These are phyloP conservation scores for Calonectria montana DNA, from an alignment of 2,329 filamentous ascomycete species.

Conservation along the genomic window DNA sequence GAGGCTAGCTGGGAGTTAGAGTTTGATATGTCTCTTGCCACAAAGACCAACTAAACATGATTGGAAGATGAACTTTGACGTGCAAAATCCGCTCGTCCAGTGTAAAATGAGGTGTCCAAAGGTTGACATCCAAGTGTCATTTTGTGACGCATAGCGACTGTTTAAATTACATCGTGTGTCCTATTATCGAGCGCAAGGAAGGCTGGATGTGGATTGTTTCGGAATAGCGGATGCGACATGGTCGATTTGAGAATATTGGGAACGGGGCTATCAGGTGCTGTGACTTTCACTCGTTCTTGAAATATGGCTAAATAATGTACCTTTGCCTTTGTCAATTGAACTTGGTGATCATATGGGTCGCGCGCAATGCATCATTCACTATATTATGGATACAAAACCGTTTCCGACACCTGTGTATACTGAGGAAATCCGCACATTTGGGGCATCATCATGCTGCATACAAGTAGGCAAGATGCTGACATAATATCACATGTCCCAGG, in stretches of 20 bases:
- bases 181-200: not conserved
- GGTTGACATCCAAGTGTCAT: not conserved
- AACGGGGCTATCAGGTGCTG: not conserved
- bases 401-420: too few relatives aligned
- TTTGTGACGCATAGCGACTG: not conserved
- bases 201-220: not conserved
- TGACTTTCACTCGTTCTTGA: not conserved
- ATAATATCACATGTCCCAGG: too few relatives aligned
- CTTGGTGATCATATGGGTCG: not conserved
- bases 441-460: too few relatives aligned
- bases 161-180: not conserved
- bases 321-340: not conserved
- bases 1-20: slow-evolving; percentile 35
- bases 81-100: not conserved
- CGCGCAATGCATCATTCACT: too few relatives aligned
- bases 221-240: not conserved
- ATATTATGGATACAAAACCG: too few relatives aligned
- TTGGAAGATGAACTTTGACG: not conserved
- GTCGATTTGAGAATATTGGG: not conserved
- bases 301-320: not conserved
- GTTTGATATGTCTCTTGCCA: slow-evolving; percentile 27
- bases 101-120: not conserved
- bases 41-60: not conserved
- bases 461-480: too few relatives aligned
- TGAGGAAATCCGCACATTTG: too few relatives aligned